phyloP scores from a whole-genome alignment of 2,329 filamentous ascomycete genomes.

The Anthostomella pinea region DNA sequence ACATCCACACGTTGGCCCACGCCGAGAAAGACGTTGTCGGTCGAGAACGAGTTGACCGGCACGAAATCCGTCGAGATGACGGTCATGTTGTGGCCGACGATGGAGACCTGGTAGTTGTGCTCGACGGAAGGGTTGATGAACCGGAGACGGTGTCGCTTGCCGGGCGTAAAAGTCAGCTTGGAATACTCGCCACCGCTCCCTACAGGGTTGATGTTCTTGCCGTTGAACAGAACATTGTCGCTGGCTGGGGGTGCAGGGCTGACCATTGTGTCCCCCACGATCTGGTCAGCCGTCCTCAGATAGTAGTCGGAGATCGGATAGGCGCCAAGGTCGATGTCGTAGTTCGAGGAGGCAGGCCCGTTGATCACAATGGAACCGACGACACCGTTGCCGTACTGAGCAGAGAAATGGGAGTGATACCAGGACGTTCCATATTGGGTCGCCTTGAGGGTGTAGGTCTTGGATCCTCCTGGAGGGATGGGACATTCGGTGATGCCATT shows the following conservation, averaged over 20 bases:
- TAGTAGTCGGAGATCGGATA: conserved; percentile 54
- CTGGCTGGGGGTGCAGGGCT: conserved; percentile 20
- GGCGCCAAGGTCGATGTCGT: conserved; percentile 52
- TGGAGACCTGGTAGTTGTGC: conserved; percentile 48
- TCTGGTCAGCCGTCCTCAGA: conserved; percentile 34
- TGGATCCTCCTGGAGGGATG: conserved; percentile 17
- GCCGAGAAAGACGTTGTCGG: conserved; percentile 47
- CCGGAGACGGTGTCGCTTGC: conserved; percentile 46
- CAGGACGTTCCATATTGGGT: conserved; percentile 26
- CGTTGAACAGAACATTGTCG: conserved; percentile 43
- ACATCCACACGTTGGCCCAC: conserved; percentile 46
- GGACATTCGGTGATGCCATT: conserved; percentile 37
- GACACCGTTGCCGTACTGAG: conserved; percentile 46
- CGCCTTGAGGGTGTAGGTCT: conserved; percentile 22
- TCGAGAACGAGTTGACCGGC: conserved; percentile 48
- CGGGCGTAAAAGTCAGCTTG: conserved; percentile 32
- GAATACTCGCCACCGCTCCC: conserved; percentile 31
- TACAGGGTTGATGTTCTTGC: conserved; percentile 34
- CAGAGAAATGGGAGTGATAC: conserved; percentile 45
- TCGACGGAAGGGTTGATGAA: conserved; percentile 50
- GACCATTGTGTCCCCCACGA: conserved; percentile 15
- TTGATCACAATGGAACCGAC: conserved; percentile 46
- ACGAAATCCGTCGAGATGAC: conserved; percentile 55
- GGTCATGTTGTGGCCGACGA: conserved; percentile 50
- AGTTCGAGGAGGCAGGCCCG: conserved; percentile 37